These are phyloP conservation scores for Fraxinus anomala DNA, from an alignment of 257 asterid genomes.

Conservation along the genomic window DNA sequence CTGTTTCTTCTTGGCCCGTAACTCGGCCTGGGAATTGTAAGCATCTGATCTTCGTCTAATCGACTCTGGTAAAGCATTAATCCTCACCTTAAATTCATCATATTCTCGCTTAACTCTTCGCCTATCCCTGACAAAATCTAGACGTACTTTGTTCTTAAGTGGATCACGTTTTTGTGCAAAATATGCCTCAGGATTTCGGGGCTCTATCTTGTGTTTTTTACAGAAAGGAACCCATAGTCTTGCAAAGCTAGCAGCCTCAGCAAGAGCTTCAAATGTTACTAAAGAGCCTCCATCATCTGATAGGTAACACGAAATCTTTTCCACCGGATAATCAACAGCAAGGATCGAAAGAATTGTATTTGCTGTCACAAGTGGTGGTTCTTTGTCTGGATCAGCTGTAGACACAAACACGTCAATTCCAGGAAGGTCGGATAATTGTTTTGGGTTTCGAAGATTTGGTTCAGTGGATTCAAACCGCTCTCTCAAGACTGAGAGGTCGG, in stretches of 20 bases:
- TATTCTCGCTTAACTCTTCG: conserved; percentile 86
- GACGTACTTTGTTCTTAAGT: conserved; percentile 65
- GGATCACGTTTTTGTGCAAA: conserved; percentile 78
- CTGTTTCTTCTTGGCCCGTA: conserved; percentile 69
- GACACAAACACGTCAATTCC: conserved; percentile 87
- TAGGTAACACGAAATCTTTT: conserved; percentile 75
- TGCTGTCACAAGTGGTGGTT: conserved; percentile 90
- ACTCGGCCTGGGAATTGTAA: conserved; percentile 75
- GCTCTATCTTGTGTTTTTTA: conserved; percentile 75
- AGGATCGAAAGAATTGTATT: conserved; percentile 85
- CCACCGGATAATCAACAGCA: conserved; percentile 85
- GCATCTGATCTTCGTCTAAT: conserved; percentile 90
- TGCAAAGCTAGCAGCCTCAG: conserved; percentile 91
- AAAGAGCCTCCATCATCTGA: conserved; percentile 93
- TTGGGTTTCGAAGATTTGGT: conserved; percentile 75
- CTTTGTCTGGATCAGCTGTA: conserved; percentile 84
- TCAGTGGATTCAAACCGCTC: conserved; percentile 76
- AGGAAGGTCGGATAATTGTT: conserved; percentile 77
- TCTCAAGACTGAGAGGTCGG: conserved; percentile 69
- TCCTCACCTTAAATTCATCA: conserved; percentile 85
- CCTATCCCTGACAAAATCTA: conserved; percentile 79
- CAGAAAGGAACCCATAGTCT: conserved; percentile 87
- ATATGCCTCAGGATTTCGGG: conserved; percentile 85
- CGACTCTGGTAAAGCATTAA: conserved; percentile 77
- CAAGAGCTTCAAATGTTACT: conserved; percentile 85